Evolutionary conservation across 2,329 filamentous ascomycete genomes (phyloP).

Genomic region (Hymenoscyphus salicellus): DNA sequence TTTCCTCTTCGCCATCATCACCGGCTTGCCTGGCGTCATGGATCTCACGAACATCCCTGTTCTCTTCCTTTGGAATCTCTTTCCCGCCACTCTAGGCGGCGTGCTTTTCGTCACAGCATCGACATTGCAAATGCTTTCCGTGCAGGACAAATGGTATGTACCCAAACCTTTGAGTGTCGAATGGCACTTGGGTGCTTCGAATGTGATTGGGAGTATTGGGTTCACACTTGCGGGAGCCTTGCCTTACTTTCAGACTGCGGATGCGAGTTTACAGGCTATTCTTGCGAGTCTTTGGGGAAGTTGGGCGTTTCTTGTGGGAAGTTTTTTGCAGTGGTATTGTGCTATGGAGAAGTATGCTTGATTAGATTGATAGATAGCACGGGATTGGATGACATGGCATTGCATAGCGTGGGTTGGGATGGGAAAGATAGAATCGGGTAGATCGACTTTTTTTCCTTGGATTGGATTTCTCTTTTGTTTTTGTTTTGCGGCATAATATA

Average conservation of each 20-base stretch:
- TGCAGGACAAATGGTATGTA: constrained; percentile 21
- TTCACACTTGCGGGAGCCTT: constrained; percentile 24
- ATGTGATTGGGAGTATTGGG: constrained; percentile 21
- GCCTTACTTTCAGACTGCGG: constrained; percentile 15
- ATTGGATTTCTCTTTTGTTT: neutral
- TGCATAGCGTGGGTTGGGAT: neutral
- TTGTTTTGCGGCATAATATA: neutral
- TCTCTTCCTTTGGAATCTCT: constrained; percentile 18
- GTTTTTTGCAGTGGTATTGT: constrained; percentile 27
- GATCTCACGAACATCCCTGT: constrained; percentile 15
- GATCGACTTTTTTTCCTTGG: neutral
- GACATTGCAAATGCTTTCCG: constrained; percentile 15
- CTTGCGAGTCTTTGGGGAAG: constrained; percentile 26
- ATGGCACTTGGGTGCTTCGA: constrained; percentile 24
- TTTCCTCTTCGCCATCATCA: constrained; percentile 25
- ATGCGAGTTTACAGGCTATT: constrained; percentile 13
- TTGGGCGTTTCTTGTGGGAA: constrained; percentile 25
- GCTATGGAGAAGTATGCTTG: constrained; percentile 22
- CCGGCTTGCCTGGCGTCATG: constrained; percentile 21
- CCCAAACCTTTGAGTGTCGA: constrained; percentile 12
- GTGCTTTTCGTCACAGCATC: constrained; percentile 22
- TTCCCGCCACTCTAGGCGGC: constrained; percentile 25
- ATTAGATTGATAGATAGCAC: neutral
- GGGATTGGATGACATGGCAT: neutral
- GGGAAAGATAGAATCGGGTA: neutral